Evolutionary conservation across 2,329 filamentous ascomycete genomes (phyloP), one percentile per base, ranked within the genome.

Genomic region (Exophiala oligosperma): DNA sequence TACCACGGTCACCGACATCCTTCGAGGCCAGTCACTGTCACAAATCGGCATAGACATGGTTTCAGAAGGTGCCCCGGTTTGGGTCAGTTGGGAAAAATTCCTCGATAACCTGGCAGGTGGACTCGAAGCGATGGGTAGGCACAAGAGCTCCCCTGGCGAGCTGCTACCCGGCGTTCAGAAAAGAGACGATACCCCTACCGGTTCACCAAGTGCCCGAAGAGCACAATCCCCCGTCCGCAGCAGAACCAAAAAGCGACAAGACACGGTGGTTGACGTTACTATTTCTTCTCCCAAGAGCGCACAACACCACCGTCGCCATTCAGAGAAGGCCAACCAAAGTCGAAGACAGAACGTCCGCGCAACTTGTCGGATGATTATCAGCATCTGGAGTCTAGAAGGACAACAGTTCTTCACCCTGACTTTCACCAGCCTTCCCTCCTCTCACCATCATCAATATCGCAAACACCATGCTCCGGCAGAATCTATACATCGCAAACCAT

Each of bases 331-430:
- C 70, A 8, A 75, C 73, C 60, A 71, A 71, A 17, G 72, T 70
- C 5, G 72, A 75, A 23, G 72, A 71, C 50, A 77, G 77, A 66
- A 72, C 32, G 61, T 62, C 40, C 74, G 79, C 32, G 71, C 84
- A 0, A 83, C 84, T 62, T 86, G 89, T 23, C 88, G 87, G 63
- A 90, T 92, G 86, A 90, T 91, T 48, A 84, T 92, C 23, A 89
- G 86, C 0, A 82, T 90, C 5, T 92, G 88, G 86, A 77, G 83
- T n/a, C 83, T 88, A 40, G 84, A 89, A 43, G 79, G 81, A 21
- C 82, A 86, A 64, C 84, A 81, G 8, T 91, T 87, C 71, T 92
- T 86, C 68, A 91, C 87, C 1, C 75, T 92, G 57, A 90, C 88
- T 0, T 92, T 92, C 60, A 92, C 88, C 9, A 85, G 59, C 38